Percentiles rank a stretch among this genome's conserved stretches.
These are phyloP conservation scores for Cucurbita pepo DNA, from an alignment of 306 rosid species.

Conservation along the genomic window DNA sequence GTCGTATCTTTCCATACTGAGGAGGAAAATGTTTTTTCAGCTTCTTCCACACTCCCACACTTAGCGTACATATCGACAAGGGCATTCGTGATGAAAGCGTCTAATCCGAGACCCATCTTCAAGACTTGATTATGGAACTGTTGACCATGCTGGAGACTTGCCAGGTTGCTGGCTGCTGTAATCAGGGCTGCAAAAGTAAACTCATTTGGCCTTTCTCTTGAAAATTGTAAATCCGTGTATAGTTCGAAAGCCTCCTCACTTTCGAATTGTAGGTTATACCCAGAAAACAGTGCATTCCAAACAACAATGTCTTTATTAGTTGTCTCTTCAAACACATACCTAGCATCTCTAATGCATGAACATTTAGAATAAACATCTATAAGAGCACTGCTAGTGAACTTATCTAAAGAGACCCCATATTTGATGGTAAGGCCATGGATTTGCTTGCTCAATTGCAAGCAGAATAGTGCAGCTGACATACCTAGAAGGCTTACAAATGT, in stretches of 20 bases:
- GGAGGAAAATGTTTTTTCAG: constrained; percentile 31
- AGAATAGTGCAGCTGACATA: constrained; percentile 39
- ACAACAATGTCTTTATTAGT: constrained; percentile 58
- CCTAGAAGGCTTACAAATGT: constrained; percentile 81
- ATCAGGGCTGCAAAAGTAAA: constrained; percentile 64
- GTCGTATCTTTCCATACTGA: constrained; percentile 41
- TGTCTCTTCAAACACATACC: constrained; percentile 58
- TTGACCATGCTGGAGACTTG: constrained; percentile 62
- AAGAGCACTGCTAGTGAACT: constrained; percentile 67
- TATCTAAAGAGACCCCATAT: constrained; percentile 51
- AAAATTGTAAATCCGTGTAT: constrained; percentile 33
- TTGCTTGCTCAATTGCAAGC: constrained; percentile 55
- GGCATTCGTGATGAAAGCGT: constrained; percentile 57
- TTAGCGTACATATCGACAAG: constrained; percentile 82
- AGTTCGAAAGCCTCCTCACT: constrained; percentile 63
- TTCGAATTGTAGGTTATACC: constrained; percentile 42
- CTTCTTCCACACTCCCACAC: constrained; percentile 66
- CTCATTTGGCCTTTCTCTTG: constrained; percentile 53
- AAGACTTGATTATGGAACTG: constrained; percentile 74
- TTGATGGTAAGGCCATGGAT: constrained; percentile 51
- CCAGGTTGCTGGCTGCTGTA: constrained; percentile 53
- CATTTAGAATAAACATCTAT: constrained; percentile 83
- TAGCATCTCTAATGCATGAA: constrained; percentile 44
- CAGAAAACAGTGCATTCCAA: constrained; percentile 79
- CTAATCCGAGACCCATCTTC: constrained; percentile 50